Conservation (phyloP, 176 grass and related monocot genomes). For the Microstegium vimineum region DNA sequence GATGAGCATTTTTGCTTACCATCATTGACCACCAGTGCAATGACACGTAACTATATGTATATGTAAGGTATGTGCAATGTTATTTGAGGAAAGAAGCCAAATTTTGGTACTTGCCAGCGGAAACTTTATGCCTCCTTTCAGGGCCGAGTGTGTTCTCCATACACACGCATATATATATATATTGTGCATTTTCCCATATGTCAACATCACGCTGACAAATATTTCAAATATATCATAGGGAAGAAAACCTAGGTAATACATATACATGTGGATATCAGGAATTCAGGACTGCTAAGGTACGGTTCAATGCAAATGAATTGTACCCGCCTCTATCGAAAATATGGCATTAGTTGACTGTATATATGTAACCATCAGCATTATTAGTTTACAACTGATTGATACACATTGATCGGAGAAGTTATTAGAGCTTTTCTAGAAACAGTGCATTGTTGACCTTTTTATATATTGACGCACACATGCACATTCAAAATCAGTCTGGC, state of each 20-base stretch:
- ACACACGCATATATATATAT: too few relatives aligned
- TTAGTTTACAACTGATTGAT: neutral
- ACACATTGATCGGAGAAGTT: neutral
- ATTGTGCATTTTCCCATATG: neutral
- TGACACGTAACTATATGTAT: too few relatives aligned
- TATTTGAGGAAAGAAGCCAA: too few relatives aligned
- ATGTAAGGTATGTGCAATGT: too few relatives aligned
- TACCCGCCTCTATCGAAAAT: too few relatives aligned
- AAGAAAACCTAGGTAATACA: too few relatives aligned
- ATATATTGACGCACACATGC: neutral
- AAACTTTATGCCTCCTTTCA: too few relatives aligned
- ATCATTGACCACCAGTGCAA: too few relatives aligned
- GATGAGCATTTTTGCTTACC: too few relatives aligned
- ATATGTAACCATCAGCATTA: neutral
- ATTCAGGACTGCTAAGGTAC: too few relatives aligned
- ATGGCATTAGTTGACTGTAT: neutral
- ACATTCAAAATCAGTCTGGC: neutral
- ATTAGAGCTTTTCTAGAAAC: neutral
- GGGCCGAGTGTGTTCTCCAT: too few relatives aligned
- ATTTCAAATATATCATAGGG: neutral
- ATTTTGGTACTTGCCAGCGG: too few relatives aligned
- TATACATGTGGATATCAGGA: neutral
- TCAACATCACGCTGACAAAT: neutral
- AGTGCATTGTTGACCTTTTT: neutral
- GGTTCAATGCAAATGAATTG: neutral